Evolutionary conservation across 768 basidiomycete species (phyloP), one percentile per base, ranked within the genome.

Genomic region (Tricholoma terreum): DNA sequence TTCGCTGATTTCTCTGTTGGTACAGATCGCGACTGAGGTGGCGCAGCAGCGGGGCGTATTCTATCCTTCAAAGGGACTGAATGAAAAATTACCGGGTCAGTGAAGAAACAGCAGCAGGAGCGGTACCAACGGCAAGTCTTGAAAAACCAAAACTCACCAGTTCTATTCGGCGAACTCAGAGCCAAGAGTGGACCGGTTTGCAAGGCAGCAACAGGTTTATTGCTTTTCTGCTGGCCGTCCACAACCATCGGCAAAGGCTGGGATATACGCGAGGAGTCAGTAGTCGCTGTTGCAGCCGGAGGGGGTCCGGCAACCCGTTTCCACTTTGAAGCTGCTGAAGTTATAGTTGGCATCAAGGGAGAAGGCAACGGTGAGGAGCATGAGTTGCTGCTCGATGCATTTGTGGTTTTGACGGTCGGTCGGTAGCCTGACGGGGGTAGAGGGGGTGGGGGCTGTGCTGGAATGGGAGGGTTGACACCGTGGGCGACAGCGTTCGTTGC

Each of bases 311-410:
- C 56, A 9, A 74, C 66, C 14, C 70, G 68, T 58, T 70, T 73
- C 71, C 74, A 75, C 57, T 73, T 74, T 12, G 52, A 63, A 42
- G 27, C 17, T 53, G 59, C 36, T 22, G 61, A 50, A 12, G 50
- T 8, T 19, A 55, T 50, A 35, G 67, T 60, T 17, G 66, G 64
- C 4, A 60, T 57, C 22, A 62, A 30, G 11, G 60, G 24, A n/a
- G 61, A 49, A 19, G 71, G 68, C 19, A 67, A 69, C 4, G 71
- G 65, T 46, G 70, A 67, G 12, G 57, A 50, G 58, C 66, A 71
- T 2, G 63, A 53, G 34, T 65, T 19, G 11, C 69, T 62, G 6
- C 64, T 64, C 10, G 67, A 65, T 21, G 70, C 24, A 17, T 62
- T 54, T 19, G 57, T 36, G 19, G 30, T n/a, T 12, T 40, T 54